Evolutionary conservation across 2,329 filamentous ascomycete species (phyloP).

Genomic region (Pseudofabraea citricarpa): DNA sequence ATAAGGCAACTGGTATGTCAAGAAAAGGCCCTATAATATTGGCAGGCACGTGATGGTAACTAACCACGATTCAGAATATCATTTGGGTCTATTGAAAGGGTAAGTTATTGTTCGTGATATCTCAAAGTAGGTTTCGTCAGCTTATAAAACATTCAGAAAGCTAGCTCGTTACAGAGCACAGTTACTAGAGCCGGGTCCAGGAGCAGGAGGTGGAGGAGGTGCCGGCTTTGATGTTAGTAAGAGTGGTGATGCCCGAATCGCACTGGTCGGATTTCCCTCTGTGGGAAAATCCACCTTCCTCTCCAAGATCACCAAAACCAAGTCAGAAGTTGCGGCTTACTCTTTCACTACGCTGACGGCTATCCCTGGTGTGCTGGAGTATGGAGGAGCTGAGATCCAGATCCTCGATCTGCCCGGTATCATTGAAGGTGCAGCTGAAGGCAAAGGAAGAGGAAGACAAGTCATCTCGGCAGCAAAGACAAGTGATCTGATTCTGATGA

Average conservation of each 20-base stretch:
- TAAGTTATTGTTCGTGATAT: too few relatives aligned
- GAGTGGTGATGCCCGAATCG: constrained; percentile 92
- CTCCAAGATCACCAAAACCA: constrained; percentile 98
- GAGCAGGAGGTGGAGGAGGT: constrained; percentile 72
- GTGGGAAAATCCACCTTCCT: constrained; percentile 98
- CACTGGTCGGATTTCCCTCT: constrained; percentile 96
- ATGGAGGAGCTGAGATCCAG: constrained; percentile 96
- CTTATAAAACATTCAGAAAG: too few relatives aligned
- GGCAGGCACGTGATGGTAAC: constrained; percentile 26
- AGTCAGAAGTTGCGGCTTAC: constrained; percentile 92
- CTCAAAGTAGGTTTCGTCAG: too few relatives aligned
- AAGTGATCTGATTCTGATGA: constrained; percentile 94
- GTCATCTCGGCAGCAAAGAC: constrained; percentile 98
- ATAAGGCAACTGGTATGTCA: constrained; percentile 90
- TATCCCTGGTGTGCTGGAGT: constrained; percentile 95
- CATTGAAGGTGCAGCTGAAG: constrained; percentile 93
- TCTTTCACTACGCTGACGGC: constrained; percentile 97
- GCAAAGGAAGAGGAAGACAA: constrained; percentile 91
- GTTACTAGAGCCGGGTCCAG: constrained; percentile 82
- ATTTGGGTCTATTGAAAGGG: constrained; percentile 97
- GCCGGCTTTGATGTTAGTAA: constrained; percentile 93
- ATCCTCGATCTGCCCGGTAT: constrained; percentile 96
- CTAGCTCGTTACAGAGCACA: constrained; percentile 92
- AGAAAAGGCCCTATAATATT: constrained; percentile 2
- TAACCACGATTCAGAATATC: constrained; percentile 67